Evolutionary conservation across 768 basidiomycete species (phyloP), one percentile per base, ranked within the genome.

Genomic region (Termitomyces sp.): DNA sequence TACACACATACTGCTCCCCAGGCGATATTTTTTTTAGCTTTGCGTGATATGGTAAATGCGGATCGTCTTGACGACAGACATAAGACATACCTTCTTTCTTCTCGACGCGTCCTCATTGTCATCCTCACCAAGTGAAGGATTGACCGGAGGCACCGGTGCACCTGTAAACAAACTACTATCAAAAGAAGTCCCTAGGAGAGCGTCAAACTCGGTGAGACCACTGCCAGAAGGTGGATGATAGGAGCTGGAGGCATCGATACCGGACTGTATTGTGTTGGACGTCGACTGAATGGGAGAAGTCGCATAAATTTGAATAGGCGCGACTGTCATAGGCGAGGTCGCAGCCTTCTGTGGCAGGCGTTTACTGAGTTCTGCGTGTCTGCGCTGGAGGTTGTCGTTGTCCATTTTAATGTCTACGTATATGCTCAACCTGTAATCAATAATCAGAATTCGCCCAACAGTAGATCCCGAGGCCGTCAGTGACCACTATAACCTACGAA

Each of bases 371-470:
- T 83, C 81, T 2, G 74, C 70, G 38, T 89, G 73, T 32, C 87
- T 85, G 61, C 84, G 83, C 65, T 89, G 81, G 45, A 97, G 74
- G 15, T 87, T 82, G 71, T 92, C 90, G 71, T 97, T 94, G 75
- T 96, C 93, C 59, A 89, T 78, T 73, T 94, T 95, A 54, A 96
- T 83, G 68, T 96, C 94, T 39, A 97, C 67, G 65, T 87, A 84
- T 0, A 86, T 85, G 64, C 88, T 84, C 35, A 91, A 74, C 83
- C 91, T 91, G 59, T 48, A 55, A 57, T 38, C 4, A 20, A 32
- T 28, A 33, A 36, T 60, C 18, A 56, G 36, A 57, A 22, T 35
- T 28, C 42, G 6, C 22, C 36, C 36, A 38, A 49, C 16, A 36
- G 28, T 18, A 28, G 6, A 24, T 49, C 20, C 13, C 20, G 16